Evolutionary conservation across 768 basidiomycete genomes (phyloP), one percentile per base, ranked within the genome.

Genomic region (Lentinula raphanica): DNA sequence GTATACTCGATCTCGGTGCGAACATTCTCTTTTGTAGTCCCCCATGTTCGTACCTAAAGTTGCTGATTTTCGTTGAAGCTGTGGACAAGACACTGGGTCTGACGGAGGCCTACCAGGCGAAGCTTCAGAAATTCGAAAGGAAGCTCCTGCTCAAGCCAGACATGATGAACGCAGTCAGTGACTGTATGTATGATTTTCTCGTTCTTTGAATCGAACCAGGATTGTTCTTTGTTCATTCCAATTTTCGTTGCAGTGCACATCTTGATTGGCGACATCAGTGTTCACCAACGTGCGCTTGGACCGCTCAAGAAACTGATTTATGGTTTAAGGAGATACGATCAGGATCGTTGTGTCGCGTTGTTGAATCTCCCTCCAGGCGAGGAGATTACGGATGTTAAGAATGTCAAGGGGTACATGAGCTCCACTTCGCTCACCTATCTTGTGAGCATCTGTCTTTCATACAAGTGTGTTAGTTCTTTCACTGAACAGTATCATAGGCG

Each of bases 241-340:
- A n/a, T n/a, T n/a, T n/a, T n/a, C n/a, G n/a, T n/a, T 25, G 13
- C 60, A 88, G 87, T 92, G 42, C 89, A 90, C 64, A 87, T 92
- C 58, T 76, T 90, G 19, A 85, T 85, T 42, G 88, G 86, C 15
- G 88, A 92, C 63, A 76, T 92, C 3, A 85, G 84, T 58, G 71
- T 89, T 48, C 85, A 87, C 67, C 89, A 88, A 65, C 81, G 87
- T 19, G 88, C 88, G 2, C 75, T 90, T 13, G 85, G 84, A 36
- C 89, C 89, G 0, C 79, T 92, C 64, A 87, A 82, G 64, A 81
- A 83, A 0, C 72, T 90, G 59, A 74, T 92, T 25, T 86, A 86
- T 62, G 84, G 87, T 11, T 68, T 92, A 28, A 74, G 88, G 32
- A 72, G 83, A 53, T 88, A 90, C 63, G 88, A 92, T 61, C 71